Conservation (phyloP, 2,329 filamentous ascomycete genomes). For the Aureobasidium musti region DNA sequence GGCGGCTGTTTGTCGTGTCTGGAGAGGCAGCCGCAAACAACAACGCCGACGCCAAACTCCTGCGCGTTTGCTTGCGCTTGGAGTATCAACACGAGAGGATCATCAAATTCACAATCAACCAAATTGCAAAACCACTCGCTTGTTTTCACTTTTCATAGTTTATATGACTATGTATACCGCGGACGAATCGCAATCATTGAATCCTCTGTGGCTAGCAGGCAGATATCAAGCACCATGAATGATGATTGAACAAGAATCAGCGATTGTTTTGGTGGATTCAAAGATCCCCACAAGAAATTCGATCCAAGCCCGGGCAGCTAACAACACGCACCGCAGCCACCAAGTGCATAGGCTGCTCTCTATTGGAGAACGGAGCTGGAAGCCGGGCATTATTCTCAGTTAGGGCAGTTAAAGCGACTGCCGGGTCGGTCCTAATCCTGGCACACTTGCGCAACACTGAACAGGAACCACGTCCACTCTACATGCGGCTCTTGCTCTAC, state of each 20-base stretch:
- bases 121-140: conserved; percentile 12
- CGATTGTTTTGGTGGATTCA: background rate
- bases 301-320: background rate
- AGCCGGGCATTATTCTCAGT: too few relatives aligned
- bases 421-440: background rate
- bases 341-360: background rate
- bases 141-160: background rate
- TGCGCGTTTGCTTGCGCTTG: background rate
- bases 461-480: background rate
- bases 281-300: background rate
- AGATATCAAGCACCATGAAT: background rate
- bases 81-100: background rate
- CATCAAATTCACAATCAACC: background rate
- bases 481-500: background rate
- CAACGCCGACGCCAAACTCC: background rate
- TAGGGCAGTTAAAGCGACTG: conserved; percentile 6
- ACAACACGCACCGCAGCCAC: background rate
- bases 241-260: background rate
- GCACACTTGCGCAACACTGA: conserved; percentile 5
- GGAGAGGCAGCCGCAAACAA: conserved; percentile 9
- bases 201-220: background rate
- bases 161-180: background rate
- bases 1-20: background rate
- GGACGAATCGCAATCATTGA: background rate
- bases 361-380: conserved; percentile 8